These are phyloP conservation scores for Nidula niveotomentosa DNA, from an alignment of 1,284 basidiomycete species.

Conservation along the genomic window DNA sequence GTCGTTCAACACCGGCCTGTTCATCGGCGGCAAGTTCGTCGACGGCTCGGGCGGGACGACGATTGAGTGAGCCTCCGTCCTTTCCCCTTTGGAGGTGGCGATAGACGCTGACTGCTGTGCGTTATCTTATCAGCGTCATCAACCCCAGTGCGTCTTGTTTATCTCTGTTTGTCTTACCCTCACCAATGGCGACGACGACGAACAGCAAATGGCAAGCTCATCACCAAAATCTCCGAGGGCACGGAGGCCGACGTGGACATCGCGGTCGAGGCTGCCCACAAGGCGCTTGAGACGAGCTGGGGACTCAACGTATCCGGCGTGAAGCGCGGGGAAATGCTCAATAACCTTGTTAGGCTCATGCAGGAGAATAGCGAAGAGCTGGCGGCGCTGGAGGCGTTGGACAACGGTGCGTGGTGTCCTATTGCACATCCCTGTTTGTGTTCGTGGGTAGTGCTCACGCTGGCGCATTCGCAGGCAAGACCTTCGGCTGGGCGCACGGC, in stretches of 20 bases:
- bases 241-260: slow-evolving; percentile 70
- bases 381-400: slow-evolving; percentile 78
- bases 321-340: slow-evolving; percentile 63
- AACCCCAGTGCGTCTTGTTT: slow-evolving; percentile 54
- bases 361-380: slow-evolving; percentile 73
- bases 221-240: slow-evolving; percentile 70
- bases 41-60: slow-evolving; percentile 59
- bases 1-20: slow-evolving; percentile 71
- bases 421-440: background rate
- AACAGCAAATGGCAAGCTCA: slow-evolving; percentile 68
- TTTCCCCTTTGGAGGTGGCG: background rate
- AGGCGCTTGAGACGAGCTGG: slow-evolving; percentile 77
- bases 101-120: slow-evolving; percentile 1
- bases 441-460: background rate
- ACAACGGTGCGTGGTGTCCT: slow-evolving; percentile 47
- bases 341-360: slow-evolving; percentile 76
- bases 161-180: background rate
- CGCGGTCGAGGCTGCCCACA: slow-evolving; percentile 78
- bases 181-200: background rate
- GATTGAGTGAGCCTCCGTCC: slow-evolving; percentile 57
- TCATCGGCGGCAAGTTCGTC: slow-evolving; percentile 80
- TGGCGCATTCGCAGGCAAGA: slow-evolving; percentile 51
- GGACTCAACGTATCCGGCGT: slow-evolving; percentile 65
- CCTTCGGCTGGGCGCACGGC: slow-evolving; percentile 70
- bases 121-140: slow-evolving; percentile 50